Base-by-base conservation (phyloP, 345 rosid species). In the Acer yangbiense region DNA sequence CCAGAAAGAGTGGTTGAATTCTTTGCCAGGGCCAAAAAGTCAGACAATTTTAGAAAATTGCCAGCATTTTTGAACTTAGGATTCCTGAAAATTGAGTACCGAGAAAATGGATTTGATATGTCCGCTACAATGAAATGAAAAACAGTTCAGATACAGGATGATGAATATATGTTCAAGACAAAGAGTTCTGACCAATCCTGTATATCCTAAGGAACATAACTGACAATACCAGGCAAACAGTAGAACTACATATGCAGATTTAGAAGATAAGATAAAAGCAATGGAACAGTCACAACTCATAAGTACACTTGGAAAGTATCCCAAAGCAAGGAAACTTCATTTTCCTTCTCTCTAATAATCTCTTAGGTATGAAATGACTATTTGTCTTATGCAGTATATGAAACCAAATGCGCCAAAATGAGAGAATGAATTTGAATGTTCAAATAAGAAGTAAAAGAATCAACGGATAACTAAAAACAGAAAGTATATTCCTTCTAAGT, bases 1-100 rank as follows among this genome's bases (percentile, higher is more conserved):
- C 98, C 95, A 7, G 89, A 80, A 78, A 96, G 88, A 73, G 99
- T 84, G 81, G 78, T 86, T 62, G 90, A 43, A 65, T 83, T 90
- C 76, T 84, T 92, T 43, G 97, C 89, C 90, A 92, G 52, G 57
- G 50, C 82, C 55, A 96, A 83, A 83, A 96, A 96, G 1, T 90
- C 92, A 12, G 88, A 76, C 76, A 96, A 81, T 0, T 85, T 79
- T 29, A 89, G 23, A 68, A 92, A 83, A 1, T 76, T 85, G 74
- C 97, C 98, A 72, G 74, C 82, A 76, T 27, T 74, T 85, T 7
- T 82, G 80, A 64, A 61, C 16, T 68, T 84, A 0, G 97, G 97
- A 83, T 94, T 94, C 73, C 99, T 87, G 65, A 32, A 77, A 77
- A 93, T 5, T 0, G 1, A 0, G 80, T 0, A 89, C 1, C 0